Conservation (phyloP, 2,329 filamentous ascomycete genomes). For the Alternaria sp. region DNA sequence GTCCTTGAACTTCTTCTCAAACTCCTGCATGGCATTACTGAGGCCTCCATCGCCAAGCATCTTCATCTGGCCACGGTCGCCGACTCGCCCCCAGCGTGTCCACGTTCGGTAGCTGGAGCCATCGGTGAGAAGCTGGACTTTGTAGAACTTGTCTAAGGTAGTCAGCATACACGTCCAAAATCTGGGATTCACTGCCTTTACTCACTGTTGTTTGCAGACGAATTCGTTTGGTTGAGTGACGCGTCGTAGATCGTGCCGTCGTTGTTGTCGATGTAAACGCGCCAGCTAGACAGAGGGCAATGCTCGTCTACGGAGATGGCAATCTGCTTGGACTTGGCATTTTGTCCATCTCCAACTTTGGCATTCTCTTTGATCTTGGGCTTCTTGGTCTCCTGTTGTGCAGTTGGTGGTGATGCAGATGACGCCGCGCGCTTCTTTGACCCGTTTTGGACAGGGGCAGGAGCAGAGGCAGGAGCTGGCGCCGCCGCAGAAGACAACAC, state of each 20-base stretch:
- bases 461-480: conserved; percentile 5
- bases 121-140: conserved; percentile 59
- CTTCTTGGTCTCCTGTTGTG: conserved; percentile 27
- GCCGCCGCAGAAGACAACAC: conserved; percentile 31
- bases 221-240: conserved; percentile 78
- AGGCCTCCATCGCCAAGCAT: conserved; percentile 50
- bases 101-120: conserved; percentile 62
- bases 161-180: neutral
- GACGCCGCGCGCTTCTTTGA: conserved; percentile 43
- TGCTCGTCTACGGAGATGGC: conserved; percentile 58
- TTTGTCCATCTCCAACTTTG: conserved; percentile 55
- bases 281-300: conserved; percentile 41
- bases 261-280: conserved; percentile 71
- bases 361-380: conserved; percentile 34
- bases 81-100: conserved; percentile 83
- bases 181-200: neutral
- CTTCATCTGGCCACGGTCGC: conserved; percentile 57
- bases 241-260: conserved; percentile 76
- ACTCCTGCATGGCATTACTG: conserved; percentile 51
- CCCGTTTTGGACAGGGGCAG: conserved; percentile 21
- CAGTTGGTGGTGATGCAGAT: conserved; percentile 19
- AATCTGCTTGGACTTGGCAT: conserved; percentile 49
- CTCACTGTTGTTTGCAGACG: conserved; percentile 68
- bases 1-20: conserved; percentile 64
- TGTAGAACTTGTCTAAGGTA: conserved; percentile 73